phyloP scores from a whole-genome alignment of 2,329 filamentous ascomycete genomes.

The Fonsecaea monophora region DNA sequence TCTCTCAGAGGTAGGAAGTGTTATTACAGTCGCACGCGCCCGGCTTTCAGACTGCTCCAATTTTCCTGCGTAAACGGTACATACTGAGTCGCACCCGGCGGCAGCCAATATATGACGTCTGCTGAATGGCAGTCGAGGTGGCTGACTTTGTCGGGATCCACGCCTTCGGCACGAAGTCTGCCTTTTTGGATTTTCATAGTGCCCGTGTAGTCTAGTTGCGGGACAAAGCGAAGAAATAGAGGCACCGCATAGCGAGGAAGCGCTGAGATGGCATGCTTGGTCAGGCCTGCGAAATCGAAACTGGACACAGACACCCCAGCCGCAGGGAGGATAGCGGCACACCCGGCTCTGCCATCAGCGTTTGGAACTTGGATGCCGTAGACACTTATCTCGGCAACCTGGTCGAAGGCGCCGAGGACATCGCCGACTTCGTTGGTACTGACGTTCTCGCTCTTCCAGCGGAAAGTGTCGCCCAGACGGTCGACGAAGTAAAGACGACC shows the following conservation, averaged over 20 bases:
- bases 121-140: no score
- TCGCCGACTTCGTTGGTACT: constrained; percentile 72
- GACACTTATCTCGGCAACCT: constrained; percentile 63
- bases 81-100: no score
- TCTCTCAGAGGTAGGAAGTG: no score
- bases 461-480: constrained; percentile 73
- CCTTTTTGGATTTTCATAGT: constrained; percentile 91
- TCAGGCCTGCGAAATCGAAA: constrained; percentile 29
- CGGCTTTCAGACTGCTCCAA: no score
- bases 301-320: constrained; percentile 3
- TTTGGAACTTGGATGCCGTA: constrained; percentile 71
- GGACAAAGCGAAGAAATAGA: constrained; percentile 74
- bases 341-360: constrained; percentile 72
- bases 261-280: constrained; percentile 51
- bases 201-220: constrained; percentile 71
- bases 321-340: constrained; percentile 57
- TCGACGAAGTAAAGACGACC: constrained; percentile 75
- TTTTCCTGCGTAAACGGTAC: no score
- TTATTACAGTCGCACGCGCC: no score
- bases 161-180: constrained; percentile 71
- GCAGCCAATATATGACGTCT: no score
- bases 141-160: constrained; percentile 65
- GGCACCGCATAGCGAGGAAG: constrained; percentile 79
- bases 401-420: constrained; percentile 64
- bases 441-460: constrained; percentile 75